Evolutionary conservation across 225 moss, liverwort and hornwort genomes (phyloP), one percentile per base, ranked within the genome.

Genomic region (Sphagnum contortum): DNA sequence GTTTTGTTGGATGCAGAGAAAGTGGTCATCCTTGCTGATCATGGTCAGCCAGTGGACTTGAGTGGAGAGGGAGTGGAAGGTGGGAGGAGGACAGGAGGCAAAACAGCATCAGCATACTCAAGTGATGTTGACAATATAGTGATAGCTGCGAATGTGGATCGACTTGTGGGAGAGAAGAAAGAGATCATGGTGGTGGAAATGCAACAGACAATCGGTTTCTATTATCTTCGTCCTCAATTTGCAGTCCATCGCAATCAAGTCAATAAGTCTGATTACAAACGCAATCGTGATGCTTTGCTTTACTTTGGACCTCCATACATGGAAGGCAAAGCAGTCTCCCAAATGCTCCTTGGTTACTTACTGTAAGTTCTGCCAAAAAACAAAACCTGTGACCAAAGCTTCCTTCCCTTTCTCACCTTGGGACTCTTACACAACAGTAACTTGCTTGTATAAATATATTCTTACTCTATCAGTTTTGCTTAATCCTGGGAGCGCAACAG

Each of bases 101-200:
- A 83, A 29, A 29, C 29, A 5, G 87, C 83, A 48, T 75, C 87
- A 4, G 80, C 91, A 3, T 94, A 84, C 59, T 73, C 89, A 0
- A 94, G 94, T 76, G 89, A 94, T 51, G 86, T 94, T 44, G 83
- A 90, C 57, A 93, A 87, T 66, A 86, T 90, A 3, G 59, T 93
- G 12, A 72, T 90, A 53, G 75, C 86, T 45, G 88, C 93, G 29
- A 93, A 86, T 73, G 84, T 93, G 64, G 89, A 86, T 45, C 74
- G 88, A 45, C 74, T 90, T 69, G 83, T 80, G 66, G 93, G 90
- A 47, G 55, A 55, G 48, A 63, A 69, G 9, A 54, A 74, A 7
- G 80, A 77, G 9, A 59, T 72, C 55, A 74, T 88, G 77, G 70
- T 90, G 55, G 69, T 88, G 55, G 93, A 93, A 68, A 88, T 90